Percentiles rank a stretch among this genome's conserved stretches.
phyloP scores from a whole-genome alignment of 2,329 filamentous ascomycete genomes.

The Diplodia intermedia region DNA sequence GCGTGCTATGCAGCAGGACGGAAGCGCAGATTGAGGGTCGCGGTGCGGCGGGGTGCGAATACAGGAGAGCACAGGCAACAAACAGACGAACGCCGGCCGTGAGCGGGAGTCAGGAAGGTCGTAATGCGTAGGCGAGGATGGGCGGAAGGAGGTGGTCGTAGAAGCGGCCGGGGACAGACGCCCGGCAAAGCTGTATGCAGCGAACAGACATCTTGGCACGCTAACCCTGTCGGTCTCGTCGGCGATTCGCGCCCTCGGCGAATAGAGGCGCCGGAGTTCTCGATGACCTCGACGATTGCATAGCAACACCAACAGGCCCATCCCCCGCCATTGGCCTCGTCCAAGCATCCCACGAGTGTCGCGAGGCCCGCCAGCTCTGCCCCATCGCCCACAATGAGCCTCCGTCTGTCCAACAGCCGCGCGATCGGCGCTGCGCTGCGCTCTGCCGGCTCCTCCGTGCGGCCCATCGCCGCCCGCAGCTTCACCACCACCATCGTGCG shows the following conservation, averaged over 20 bases:
- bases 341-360: constrained; percentile 37
- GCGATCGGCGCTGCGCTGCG: constrained; percentile 48
- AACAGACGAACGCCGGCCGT: constrained; percentile 33
- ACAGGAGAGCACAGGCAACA: constrained; percentile 20
- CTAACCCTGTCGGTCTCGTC: constrained; percentile 9
- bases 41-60: neutral
- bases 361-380: constrained; percentile 38
- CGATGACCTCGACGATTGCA: constrained; percentile 31
- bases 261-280: constrained; percentile 21
- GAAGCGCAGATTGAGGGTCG: constrained; percentile 17
- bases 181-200: constrained; percentile 21
- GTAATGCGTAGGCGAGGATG: constrained; percentile 26
- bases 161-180: constrained; percentile 28
- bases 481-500: constrained; percentile 53
- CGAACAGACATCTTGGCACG: constrained; percentile 7
- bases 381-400: constrained; percentile 46
- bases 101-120: constrained; percentile 28
- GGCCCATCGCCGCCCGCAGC: constrained; percentile 45
- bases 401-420: constrained; percentile 50
- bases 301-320: constrained; percentile 6
- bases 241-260: constrained; percentile 2
- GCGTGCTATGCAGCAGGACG: constrained; percentile 24
- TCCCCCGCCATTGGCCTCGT: constrained; percentile 24
- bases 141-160: constrained; percentile 31
- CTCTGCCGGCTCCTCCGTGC: constrained; percentile 43